Evolutionary conservation across 805 yeast species (phyloP).

Genomic region (Candida tammaniensis): DNA sequence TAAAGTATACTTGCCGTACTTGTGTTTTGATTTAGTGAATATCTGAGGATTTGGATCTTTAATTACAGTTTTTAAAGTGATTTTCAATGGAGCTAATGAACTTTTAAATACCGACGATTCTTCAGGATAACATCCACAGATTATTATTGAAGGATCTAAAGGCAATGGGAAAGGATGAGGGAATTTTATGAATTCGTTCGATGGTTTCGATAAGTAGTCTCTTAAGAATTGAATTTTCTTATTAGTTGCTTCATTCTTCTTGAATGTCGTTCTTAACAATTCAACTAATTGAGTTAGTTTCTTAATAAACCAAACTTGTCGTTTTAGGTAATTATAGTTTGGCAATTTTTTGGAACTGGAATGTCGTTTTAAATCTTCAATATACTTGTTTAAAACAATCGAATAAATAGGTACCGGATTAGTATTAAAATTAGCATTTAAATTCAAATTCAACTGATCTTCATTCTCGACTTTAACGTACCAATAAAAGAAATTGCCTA

Average conservation of each 20-base stretch:
- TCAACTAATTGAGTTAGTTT: slow-evolving; percentile 64
- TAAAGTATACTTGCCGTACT: slow-evolving; percentile 58
- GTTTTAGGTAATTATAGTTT: slow-evolving; percentile 39
- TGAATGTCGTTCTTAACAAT: slow-evolving; percentile 50
- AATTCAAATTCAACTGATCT: slow-evolving; percentile 40
- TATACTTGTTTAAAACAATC: slow-evolving; percentile 38
- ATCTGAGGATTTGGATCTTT: slow-evolving; percentile 20
- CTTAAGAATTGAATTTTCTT: slow-evolving; percentile 70
- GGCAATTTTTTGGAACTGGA: slow-evolving; percentile 27
- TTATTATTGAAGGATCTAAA: slow-evolving; percentile 71
- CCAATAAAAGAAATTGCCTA: slow-evolving; percentile 91
- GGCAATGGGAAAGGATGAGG: slow-evolving; percentile 67
- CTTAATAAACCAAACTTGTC: slow-evolving; percentile 69
- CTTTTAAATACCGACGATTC: slow-evolving; percentile 88
- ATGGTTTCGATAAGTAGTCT: slow-evolving; percentile 49
- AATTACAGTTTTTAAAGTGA: slow-evolving; percentile 63
- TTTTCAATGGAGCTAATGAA: slow-evolving; percentile 82
- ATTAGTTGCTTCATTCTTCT: slow-evolving; percentile 70
- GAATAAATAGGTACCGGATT: slow-evolving; percentile 26
- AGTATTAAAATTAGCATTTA: not conserved
- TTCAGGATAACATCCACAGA: slow-evolving; percentile 75
- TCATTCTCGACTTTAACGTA: slow-evolving; percentile 83
- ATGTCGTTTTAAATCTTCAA: slow-evolving; percentile 31
- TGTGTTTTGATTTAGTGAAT: slow-evolving; percentile 27
- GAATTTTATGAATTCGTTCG: slow-evolving; percentile 38